Evolutionary conservation across 495 filamentous ascomycete genomes (phyloP).

Genomic region (Aspergillus mulundensis): DNA sequence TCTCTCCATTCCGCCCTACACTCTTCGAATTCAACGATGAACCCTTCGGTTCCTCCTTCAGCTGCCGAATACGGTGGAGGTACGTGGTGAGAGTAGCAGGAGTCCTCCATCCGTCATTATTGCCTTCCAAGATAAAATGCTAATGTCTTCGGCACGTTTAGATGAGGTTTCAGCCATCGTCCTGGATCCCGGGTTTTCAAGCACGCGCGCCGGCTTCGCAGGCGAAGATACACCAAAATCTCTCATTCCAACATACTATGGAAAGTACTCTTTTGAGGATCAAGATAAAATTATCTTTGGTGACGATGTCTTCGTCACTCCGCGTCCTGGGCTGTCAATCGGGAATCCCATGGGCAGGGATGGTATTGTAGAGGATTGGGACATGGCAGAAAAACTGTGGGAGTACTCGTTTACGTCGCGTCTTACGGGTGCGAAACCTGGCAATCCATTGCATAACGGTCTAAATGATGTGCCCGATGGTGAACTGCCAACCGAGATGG

Average conservation of each 20-base stretch:
- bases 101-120: too few relatives aligned
- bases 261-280: slow-evolving; percentile 51
- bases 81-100: slow-evolving; percentile 34
- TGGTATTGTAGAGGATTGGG: slow-evolving; percentile 94
- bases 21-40: slow-evolving; percentile 27
- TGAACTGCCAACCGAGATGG: slow-evolving; percentile 63
- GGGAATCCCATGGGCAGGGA: slow-evolving; percentile 87
- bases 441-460: slow-evolving; percentile 66
- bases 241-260: slow-evolving; percentile 83
- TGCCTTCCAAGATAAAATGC: slow-evolving; percentile 2
- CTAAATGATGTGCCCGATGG: slow-evolving; percentile 63
- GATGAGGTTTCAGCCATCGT: slow-evolving; percentile 97
- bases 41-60: slow-evolving; percentile 51
- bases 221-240: slow-evolving; percentile 97
- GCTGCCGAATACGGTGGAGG: slow-evolving; percentile 79
- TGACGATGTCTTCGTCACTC: slow-evolving; percentile 78
- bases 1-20: not conserved
- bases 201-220: slow-evolving; percentile 89
- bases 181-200: slow-evolving; percentile 88
- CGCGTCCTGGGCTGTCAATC: slow-evolving; percentile 70
- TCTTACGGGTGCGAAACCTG: slow-evolving; percentile 61
- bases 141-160: slow-evolving; percentile 33
- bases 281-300: slow-evolving; percentile 68
- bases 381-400: slow-evolving; percentile 84
- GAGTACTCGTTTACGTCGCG: slow-evolving; percentile 79